Percentiles rank a stretch among this genome's conserved stretches.
phyloP scores from a whole-genome alignment of 2,329 filamentous ascomycete genomes.

The Aspergillus chevalieri region DNA sequence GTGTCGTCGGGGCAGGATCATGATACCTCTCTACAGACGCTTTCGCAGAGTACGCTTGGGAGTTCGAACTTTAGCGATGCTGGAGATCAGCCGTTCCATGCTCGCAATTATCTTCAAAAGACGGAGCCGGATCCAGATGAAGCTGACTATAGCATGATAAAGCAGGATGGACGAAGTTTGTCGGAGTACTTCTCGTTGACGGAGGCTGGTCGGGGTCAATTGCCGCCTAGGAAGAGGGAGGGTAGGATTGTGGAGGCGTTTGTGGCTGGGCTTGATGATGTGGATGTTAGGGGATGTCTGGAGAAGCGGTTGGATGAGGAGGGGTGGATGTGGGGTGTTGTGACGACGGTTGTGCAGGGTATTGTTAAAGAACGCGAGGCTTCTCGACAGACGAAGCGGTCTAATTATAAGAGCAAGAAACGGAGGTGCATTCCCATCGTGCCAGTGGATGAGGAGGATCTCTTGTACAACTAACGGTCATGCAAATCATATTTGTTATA shows the following conservation, averaged over 20 bases:
- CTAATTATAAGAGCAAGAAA: conserved; percentile 10
- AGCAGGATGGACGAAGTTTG: conserved; percentile 18
- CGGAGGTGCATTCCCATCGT: conserved; percentile 25
- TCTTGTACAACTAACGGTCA: conserved; percentile 2
- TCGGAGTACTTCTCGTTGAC: conserved; percentile 22
- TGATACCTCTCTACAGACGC: not conserved
- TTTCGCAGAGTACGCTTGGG: conserved; percentile 12
- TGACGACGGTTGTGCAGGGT: conserved; percentile 6
- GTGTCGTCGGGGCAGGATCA: not conserved
- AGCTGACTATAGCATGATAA: conserved; percentile 1
- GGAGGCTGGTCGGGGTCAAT: conserved; percentile 9
- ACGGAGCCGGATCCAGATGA: not conserved
- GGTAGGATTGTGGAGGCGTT: conserved; percentile 23
- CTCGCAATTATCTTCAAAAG: not conserved
- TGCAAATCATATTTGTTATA: conserved; percentile 1
- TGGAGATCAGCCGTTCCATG: not conserved
- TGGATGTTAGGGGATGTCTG: conserved; percentile 9
- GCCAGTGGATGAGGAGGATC: conserved; percentile 21
- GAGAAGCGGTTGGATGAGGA: conserved; percentile 16
- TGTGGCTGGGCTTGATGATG: conserved; percentile 24
- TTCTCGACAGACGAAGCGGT: not conserved
- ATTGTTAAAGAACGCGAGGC: not conserved
- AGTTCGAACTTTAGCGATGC: not conserved
- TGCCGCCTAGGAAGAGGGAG: conserved; percentile 14
- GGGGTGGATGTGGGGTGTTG: conserved; percentile 24